Percentiles rank a stretch among this genome's conserved stretches.
Conservation (phyloP, 768 basidiomycete species). For the Crucibulum laeve region DNA sequence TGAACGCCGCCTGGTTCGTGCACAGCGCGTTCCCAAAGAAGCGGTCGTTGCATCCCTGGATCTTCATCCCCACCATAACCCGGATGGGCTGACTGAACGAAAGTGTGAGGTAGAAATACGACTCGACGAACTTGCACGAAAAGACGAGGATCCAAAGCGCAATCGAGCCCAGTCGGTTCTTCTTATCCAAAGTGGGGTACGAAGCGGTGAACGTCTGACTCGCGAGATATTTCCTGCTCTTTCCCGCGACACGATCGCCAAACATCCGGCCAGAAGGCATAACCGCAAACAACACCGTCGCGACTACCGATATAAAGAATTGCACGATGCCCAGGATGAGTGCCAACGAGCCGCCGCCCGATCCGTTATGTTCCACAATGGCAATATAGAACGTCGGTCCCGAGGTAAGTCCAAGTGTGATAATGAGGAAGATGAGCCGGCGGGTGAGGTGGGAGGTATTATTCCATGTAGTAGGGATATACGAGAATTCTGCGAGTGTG, state of each 20-base stretch:
- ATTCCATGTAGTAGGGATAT: constrained; percentile 98
- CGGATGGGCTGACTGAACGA: constrained; percentile 91
- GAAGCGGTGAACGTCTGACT: constrained; percentile 98
- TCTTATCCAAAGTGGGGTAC: constrained; percentile 67
- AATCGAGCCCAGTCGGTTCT: constrained; percentile 74
- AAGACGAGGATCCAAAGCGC: constrained; percentile 90
- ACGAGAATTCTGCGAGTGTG: constrained; percentile 92
- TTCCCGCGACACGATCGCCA: constrained; percentile 94
- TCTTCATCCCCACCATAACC: constrained; percentile 96
- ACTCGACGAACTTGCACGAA: constrained; percentile 94
- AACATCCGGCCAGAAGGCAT: constrained; percentile 99
- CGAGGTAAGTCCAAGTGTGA: constrained; percentile 87
- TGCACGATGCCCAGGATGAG: constrained; percentile 95
- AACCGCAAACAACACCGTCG: constrained; percentile 82
- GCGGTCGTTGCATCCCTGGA: constrained; percentile 86
- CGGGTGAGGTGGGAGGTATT: constrained; percentile 96
- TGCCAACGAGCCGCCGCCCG: constrained; percentile 67
- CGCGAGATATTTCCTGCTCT: constrained; percentile 94
- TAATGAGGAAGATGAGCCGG: constrained; percentile 81
- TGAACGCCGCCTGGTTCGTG: constrained; percentile 90
- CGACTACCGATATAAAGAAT: constrained; percentile 88
- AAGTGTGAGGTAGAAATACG: constrained; percentile 96
- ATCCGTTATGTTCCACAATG: constrained; percentile 66
- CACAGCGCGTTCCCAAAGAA: constrained; percentile 84
- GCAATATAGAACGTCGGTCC: constrained; percentile 96